Evolutionary conservation across 768 basidiomycete genomes (phyloP), one percentile per base, ranked within the genome.

Genomic region (Russula lepida): DNA sequence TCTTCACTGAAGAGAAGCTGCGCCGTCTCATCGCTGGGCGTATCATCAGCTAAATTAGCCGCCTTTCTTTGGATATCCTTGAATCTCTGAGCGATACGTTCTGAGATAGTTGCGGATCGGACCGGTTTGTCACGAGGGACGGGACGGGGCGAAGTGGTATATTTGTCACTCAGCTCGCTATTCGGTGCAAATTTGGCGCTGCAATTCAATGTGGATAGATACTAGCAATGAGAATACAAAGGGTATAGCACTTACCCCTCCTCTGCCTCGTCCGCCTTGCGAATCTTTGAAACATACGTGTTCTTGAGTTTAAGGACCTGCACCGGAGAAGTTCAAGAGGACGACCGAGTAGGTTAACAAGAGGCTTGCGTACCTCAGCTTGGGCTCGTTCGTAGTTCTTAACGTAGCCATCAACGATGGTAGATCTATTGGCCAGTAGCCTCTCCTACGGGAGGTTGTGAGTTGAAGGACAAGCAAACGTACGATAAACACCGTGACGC

Each of bases 171-270:
- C 15, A 77, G 66, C 54, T 79, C 79, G 49, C 75, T 74, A 68
- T 80, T 85, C 7, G 93, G 93, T 6, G 92, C 91, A 68, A 95
- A 95, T 69, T 90, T 92, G 44, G 83, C 89, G 71, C 93, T 95
- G 68, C 54, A 9, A 43, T 47, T 15, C 19, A 41, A 60, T 63
- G 64, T 58, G 62, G 33, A 48, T 47, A 28, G 33, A 48, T 47
- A 28, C 35, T 25, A 43, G 7, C 13, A 60, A 68, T 59, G 17
- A 4, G 23, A 9, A 12, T 21, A n/a, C 58, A 64, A 60, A 50
- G 52, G 55, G 47, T 21, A 15, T 1, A 41, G 32, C 30, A 78
- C 92, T 68, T 73, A 95, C 94, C 95, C 93, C 71, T 97, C 94
- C 71, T 92, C 92, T 8, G 88, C 86, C 69, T 97, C 94, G 67